Percentiles rank a stretch among this genome's conserved stretches.
phyloP scores from a whole-genome alignment of 805 yeast species.

The Priceomyces medius region DNA sequence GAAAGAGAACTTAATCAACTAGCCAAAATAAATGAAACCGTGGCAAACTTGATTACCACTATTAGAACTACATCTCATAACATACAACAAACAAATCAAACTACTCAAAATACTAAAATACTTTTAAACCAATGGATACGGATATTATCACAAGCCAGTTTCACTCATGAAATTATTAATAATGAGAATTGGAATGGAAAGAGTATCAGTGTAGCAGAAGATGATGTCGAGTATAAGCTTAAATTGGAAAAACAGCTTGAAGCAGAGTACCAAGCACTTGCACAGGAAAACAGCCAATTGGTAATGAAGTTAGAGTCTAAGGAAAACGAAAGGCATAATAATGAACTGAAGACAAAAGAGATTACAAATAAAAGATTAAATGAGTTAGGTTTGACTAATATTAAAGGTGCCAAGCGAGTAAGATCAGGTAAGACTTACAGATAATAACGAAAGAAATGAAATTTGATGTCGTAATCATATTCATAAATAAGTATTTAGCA shows the following conservation, averaged over 20 bases:
- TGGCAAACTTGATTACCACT: slow-evolving; percentile 29
- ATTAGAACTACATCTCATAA: slow-evolving; percentile 25
- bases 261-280: slow-evolving; percentile 23
- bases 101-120: slow-evolving; percentile 48
- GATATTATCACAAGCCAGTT: slow-evolving; percentile 60
- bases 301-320: slow-evolving; percentile 17
- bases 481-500: neutral
- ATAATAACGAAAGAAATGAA: too few relatives aligned
- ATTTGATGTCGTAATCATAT: neutral
- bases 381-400: slow-evolving; percentile 22
- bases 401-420: slow-evolving; percentile 2
- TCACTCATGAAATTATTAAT: slow-evolving; percentile 48
- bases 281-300: slow-evolving; percentile 26
- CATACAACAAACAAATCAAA: slow-evolving; percentile 32
- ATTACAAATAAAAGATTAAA: slow-evolving; percentile 17
- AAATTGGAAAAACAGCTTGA: slow-evolving; percentile 23
- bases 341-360: slow-evolving; percentile 12
- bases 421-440: neutral
- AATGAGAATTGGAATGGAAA: slow-evolving; percentile 42
- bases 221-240: slow-evolving; percentile 17
- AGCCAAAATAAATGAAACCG: slow-evolving; percentile 28
- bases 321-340: slow-evolving; percentile 12
- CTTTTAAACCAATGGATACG: slow-evolving; percentile 60
- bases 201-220: slow-evolving; percentile 15
- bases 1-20: slow-evolving; percentile 34